These are phyloP conservation scores for Fragilariopsis cylindrus DNA, from an alignment of 108 stramenopile genomes.

Conservation along the genomic window DNA sequence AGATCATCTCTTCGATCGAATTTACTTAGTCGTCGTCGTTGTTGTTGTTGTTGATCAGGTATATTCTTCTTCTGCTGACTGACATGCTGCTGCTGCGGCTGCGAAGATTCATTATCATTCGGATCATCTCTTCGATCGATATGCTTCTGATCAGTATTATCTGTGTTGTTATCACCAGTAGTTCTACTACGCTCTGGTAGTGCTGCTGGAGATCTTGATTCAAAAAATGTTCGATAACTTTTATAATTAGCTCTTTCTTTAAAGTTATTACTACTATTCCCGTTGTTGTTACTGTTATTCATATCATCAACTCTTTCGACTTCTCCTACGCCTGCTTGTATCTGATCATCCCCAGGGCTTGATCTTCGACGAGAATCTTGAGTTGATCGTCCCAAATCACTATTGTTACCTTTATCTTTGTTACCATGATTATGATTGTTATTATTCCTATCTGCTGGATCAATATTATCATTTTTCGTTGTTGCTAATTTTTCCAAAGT, in stretches of 20 bases:
- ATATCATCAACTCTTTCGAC: background rate
- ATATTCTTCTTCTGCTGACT: background rate
- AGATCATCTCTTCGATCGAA: background rate
- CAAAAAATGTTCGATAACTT: background rate
- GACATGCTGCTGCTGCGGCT: background rate
- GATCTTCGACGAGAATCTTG: conserved; percentile 1
- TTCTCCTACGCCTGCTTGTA: background rate
- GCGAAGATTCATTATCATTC: background rate
- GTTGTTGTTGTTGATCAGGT: background rate
- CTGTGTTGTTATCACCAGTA: too few relatives aligned
- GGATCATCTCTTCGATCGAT: background rate
- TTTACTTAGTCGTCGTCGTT: background rate
- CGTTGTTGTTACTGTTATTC: background rate
- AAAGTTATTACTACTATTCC: background rate
- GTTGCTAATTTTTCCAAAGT: background rate
- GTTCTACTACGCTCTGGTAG: too few relatives aligned
- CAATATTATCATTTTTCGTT: background rate
- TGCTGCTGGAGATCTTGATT: background rate
- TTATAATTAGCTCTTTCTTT: background rate
- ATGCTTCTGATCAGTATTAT: too few relatives aligned
- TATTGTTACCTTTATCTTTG: background rate
- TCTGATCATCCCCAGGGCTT: background rate
- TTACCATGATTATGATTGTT: background rate
- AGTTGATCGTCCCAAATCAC: background rate
- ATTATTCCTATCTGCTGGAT: background rate